Conservation (phyloP, 2,329 filamentous ascomycete genomes). For the Xylaria sp. region DNA sequence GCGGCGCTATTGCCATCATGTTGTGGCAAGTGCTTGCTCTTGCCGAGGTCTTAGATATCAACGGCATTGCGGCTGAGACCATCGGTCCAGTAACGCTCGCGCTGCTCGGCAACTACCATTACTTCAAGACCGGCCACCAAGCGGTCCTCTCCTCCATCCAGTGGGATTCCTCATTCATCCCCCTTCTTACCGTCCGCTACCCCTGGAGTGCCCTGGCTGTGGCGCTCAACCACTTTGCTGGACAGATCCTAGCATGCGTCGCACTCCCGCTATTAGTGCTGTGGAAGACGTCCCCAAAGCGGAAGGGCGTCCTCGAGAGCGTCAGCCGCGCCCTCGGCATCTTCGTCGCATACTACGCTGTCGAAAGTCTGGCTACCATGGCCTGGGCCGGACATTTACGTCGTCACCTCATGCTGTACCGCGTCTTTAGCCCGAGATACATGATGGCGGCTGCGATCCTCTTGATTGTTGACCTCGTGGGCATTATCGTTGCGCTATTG, state of each 20-base stretch:
- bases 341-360: constrained; percentile 84
- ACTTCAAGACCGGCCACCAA: constrained; percentile 98
- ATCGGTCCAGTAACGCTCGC: constrained; percentile 88
- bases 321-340: constrained; percentile 77
- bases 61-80: constrained; percentile 70
- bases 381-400: constrained; percentile 89
- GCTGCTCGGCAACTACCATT: constrained; percentile 92
- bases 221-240: constrained; percentile 86
- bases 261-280: constrained; percentile 84
- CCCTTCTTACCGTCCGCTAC: constrained; percentile 83
- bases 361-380: constrained; percentile 85
- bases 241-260: constrained; percentile 84
- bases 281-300: constrained; percentile 88
- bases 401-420: constrained; percentile 94
- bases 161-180: constrained; percentile 96
- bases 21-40: constrained; percentile 89
- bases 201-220: constrained; percentile 89
- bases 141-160: constrained; percentile 88
- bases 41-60: constrained; percentile 71
- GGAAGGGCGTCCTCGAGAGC: constrained; percentile 74
- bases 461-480: constrained; percentile 80
- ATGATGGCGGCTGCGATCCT: constrained; percentile 81
- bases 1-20: constrained; percentile 82
- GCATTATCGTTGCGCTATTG: constrained; percentile 75
- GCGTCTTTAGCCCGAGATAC: constrained; percentile 91